Conservation (phyloP, 768 basidiomycete species). For the Leccinum truebloodii region DNA sequence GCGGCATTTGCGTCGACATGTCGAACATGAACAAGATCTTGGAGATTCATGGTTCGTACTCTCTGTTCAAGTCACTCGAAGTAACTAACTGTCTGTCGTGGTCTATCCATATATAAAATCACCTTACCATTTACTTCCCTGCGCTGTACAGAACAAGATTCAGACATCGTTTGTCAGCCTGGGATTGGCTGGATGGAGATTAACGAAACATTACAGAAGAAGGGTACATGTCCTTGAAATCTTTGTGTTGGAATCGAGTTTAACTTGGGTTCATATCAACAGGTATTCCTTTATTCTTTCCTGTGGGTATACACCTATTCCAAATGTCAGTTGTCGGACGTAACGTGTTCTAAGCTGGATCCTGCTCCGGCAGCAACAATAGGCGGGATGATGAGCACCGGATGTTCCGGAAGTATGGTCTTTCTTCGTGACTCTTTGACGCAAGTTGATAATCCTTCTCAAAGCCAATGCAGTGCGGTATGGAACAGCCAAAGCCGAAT, state of each 20-base stretch:
- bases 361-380: constrained; percentile 80
- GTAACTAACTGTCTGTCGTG: background rate
- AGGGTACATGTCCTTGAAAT: constrained; percentile 40
- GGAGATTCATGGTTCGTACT: constrained; percentile 60
- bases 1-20: constrained; percentile 82
- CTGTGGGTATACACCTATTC: constrained; percentile 43
- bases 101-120: background rate
- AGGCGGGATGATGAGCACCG: constrained; percentile 85
- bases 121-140: background rate
- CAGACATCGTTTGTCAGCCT: constrained; percentile 74
- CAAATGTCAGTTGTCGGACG: background rate
- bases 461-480: constrained; percentile 81
- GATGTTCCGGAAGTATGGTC: constrained; percentile 77
- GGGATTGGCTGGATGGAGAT: constrained; percentile 72
- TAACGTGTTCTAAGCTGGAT: constrained; percentile 51
- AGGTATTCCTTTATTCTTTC: constrained; percentile 84
- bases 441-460: constrained; percentile 18
- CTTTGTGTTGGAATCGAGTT: background rate
- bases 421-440: background rate
- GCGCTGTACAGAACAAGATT: constrained; percentile 53
- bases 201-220: constrained; percentile 63
- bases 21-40: constrained; percentile 78
- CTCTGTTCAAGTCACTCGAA: background rate
- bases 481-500: constrained; percentile 87
- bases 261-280: background rate